Base-by-base conservation (phyloP, 116 monocot genomes). In the Posidonia oceanica region DNA sequence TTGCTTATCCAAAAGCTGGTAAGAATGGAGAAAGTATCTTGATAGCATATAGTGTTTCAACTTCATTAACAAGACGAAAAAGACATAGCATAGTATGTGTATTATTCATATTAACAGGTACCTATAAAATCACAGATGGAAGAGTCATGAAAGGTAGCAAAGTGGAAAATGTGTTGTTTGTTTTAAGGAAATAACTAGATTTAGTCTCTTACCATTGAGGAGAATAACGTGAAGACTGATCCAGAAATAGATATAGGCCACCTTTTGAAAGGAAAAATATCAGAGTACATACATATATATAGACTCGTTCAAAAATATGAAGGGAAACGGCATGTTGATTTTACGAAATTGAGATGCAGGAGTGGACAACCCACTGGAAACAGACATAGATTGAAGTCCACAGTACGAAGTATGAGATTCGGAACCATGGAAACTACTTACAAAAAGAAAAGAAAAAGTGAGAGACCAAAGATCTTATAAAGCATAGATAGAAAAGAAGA, bases 171-270 rank as follows among this genome's bases (percentile, higher is more conserved):
- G 15, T 3, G 14, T 20, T 6, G n/a, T n/a, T n/a, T n/a, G n/a
- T n/a, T n/a, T n/a, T n/a, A n/a, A 18, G 37, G 36, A 29, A 57
- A 17, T 36, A 71, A 17, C 3, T n/a, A 40, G 5, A 23, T 29
- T 15, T 7, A 21, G 44, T 16, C 11, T 51, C 74, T 56, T 93
- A 98, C 98, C 98, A 98, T 36, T 90, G 10, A 20, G 98, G 98
- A 20, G 98, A 80, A 61, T 75, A 77, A 67, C 73, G 41, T 3
- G 81, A 86, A 38, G 84, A 79, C 75, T 90, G 70, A 54, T 98
- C 90, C 23, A 98, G 83, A 72, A 98, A 98, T 68, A 93, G 93
- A 63, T 98, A 98, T n/a, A 29, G 98, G 98, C 98, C 98, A 98
- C 98, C 98, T 98, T 76, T 38, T 65, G 1, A 63, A 54, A n/a